Base-by-base conservation (phyloP, 768 basidiomycete species). In the Tulasnella sp. region DNA sequence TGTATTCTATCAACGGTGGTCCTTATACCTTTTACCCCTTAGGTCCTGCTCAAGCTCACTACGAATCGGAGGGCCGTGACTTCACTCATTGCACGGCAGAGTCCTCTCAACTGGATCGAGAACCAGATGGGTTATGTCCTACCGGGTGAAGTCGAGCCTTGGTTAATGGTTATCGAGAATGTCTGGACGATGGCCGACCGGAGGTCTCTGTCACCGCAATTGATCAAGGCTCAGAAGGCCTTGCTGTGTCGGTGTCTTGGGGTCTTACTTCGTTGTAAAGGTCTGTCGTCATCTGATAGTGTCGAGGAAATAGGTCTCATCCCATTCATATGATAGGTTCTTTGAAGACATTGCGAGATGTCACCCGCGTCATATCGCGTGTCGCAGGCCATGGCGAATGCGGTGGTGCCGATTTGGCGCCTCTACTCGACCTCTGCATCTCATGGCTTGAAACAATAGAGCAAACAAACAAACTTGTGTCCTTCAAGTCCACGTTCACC, bases 71-170 rank as follows among this genome's bases (percentile, higher is more conserved):
- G 83, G 61, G 88, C 88, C 0, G 75, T 80, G 6, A 79, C 75
- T 9, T 83, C 84, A 0, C 73, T 94, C 40, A 70, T 90, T 9
- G 72, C 87, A 49, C 82, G 82, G 62, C 81, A 83, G 0, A 77
- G 79, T 0, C 72, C 93, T 6, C 69, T 94, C 2, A 69, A 81
- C 0, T 97, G 92, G 92, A 80, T 93, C 23, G 82, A 86, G 65
- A 66, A 65, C 7, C 68, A 68, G 54, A 61, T 53, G 8, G 25
- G 65, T 6, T 50, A 36, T 35, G n/a, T 49, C 15, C 49, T 58
- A 17, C 59, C 62, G 14, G 52, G 60, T n/a, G 65, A 67, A 45
- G 40, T 49, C 39, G 29, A 57, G 32, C 57, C 51, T 15, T 69
- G 66, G 63, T 48, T 69, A 27, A 63, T 61, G 34, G 58, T 72